Evolutionary conservation across 805 yeast genomes (phyloP), one percentile per base, ranked within the genome.

Genomic region (Candida fluviatilis): DNA sequence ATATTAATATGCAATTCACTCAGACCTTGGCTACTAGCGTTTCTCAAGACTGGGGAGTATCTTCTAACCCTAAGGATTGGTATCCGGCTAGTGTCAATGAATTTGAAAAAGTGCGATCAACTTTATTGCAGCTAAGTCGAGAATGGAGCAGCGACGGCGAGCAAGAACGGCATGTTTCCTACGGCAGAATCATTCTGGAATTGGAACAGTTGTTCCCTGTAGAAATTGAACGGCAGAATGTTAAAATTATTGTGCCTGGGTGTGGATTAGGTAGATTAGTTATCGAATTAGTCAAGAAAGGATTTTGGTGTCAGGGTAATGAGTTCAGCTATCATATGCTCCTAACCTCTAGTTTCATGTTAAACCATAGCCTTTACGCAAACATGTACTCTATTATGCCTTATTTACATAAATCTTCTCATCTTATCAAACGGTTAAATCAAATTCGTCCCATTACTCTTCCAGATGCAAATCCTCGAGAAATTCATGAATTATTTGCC

Each of bases 271-370:
- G 84, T 0, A 54, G 86, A 36, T 51, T 79, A 37, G 79, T 78
- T 23, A 58, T 71, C 35, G 85, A 80, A 36, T 58, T 78, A 40
- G 80, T 77, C 2, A 56, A 46, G 36, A 45, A 64, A 37, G 86
- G 86, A 3, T 80, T 76, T 49, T 58, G 69, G 62, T 69, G 76
- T n/a, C 83, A 80, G 47, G 87, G 87, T 0, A 81, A 80, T 50
- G 87, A 81, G 47, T 70, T 77, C 47, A 72, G 82, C 16, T 78
- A 77, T 51, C 84, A 77, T 49, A 80, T 81, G 84, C 55, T 81
- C 2, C 52, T 78, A 8, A 67, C 74, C 11, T 78, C 83, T 18
- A 75, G 71, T 45, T 78, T 60, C 45, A 55, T 80, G 4, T 54
- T 81, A 21, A 81, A 80, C 47, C 66, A 66, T 35, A 60, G 77